Evolutionary conservation across 352 stramenopile species (phyloP).

Genomic region (Phytophthora podocarpi): DNA sequence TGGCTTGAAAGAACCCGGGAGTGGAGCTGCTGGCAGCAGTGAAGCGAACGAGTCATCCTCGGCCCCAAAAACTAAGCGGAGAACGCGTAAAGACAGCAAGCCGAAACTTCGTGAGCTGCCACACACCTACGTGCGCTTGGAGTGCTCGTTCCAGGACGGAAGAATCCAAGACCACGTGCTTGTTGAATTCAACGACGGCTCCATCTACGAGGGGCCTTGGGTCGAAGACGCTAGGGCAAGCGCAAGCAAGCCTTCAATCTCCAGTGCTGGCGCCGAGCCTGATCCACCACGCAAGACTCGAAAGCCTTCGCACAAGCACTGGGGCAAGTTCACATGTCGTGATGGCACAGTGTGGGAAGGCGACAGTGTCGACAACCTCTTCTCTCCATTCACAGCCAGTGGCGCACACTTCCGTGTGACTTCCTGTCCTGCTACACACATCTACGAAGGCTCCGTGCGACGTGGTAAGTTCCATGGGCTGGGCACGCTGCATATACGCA

Average conservation of each 20-base stretch:
- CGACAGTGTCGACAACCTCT: conserved; percentile 83
- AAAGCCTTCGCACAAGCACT: conserved; percentile 43
- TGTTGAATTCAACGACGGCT: conserved; percentile 83
- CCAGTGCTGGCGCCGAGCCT: conserved; percentile 21
- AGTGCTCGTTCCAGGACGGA: conserved; percentile 77
- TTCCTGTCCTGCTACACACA: conserved; percentile 41
- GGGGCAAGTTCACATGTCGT: conserved; percentile 75
- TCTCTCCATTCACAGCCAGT: conserved; percentile 73
- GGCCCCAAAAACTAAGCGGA: conserved; percentile 10
- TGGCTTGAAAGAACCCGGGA: not conserved
- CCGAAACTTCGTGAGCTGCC: conserved; percentile 45
- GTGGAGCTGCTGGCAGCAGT: not conserved
- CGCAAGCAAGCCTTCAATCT: conserved; percentile 49
- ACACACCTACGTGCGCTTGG: conserved; percentile 71
- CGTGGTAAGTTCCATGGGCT: conserved; percentile 76
- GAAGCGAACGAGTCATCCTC: not conserved
- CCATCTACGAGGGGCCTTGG: conserved; percentile 82
- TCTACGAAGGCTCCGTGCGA: conserved; percentile 60
- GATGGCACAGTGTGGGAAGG: conserved; percentile 81
- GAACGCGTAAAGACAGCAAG: conserved; percentile 7
- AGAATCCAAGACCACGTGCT: conserved; percentile 63
- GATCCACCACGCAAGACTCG: conserved; percentile 61
- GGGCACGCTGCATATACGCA: conserved; percentile 66
- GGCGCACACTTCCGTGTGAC: conserved; percentile 64
- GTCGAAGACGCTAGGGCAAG: conserved; percentile 56